Base-by-base conservation (phyloP, 352 stramenopile species). In the Pythium rhizo-oryzae region DNA sequence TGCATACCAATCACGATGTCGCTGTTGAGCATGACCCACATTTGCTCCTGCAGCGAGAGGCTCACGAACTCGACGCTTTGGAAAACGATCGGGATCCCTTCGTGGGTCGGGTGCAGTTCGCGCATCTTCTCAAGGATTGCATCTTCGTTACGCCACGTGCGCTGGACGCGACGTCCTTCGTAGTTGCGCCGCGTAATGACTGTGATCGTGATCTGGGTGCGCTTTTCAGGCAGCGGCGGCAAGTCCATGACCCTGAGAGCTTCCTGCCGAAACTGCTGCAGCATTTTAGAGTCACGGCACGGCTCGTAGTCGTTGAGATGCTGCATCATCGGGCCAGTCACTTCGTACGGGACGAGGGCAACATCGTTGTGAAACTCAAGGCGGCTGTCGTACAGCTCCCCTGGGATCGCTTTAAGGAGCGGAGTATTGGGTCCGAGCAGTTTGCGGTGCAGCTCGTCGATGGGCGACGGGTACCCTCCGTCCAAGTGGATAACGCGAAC, bases 1-100 rank as follows among this genome's bases (percentile, higher is more conserved):
- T 94, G 87, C 87, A 93, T 94, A 9, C 84, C 80, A 53, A 94
- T 87, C 30, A 94, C 82, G 35, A 94, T 75, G 59, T 92, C 84
- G 51, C 84, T 93, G 23, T 82, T 71, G 9, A 86, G 65, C 24
- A 86, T 84, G 21, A 79, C 70, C 4, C 59, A 65, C 76, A 94
- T 94, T 65, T 94, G 87, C 43, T 92, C 73, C 6, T 47, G 16
- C 4, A 92, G 65, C 18, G 79, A 72, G 9, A 90, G 35, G 21
- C 77, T 75, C 35, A 87, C 84, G 59, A 89, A 93, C 37, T 94
- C 87, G 28, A 92, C 23, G 1, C 78, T 83, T 35, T 84, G 71
- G 55, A 91, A 81, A n/a, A 76, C 61, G 71, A 84, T 39, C 70
- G 53, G 53, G 25, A 62, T 30, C 19, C 55, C 47, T 7, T 69